Evolutionary conservation across 73 alveolate species (phyloP).

Genomic region (Halteria grandinella): DNA sequence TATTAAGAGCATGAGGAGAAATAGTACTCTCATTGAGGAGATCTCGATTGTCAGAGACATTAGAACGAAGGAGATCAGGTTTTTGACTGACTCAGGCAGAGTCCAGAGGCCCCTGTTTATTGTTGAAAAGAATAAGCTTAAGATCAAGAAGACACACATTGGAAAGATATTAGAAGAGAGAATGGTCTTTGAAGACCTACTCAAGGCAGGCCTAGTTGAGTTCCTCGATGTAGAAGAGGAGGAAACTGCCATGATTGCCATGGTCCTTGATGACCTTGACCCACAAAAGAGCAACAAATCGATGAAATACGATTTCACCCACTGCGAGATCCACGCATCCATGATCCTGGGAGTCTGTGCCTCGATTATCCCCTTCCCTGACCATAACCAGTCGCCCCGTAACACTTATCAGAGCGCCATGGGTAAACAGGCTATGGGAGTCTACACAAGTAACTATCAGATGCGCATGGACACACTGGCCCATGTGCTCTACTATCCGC

Average conservation of each 20-base stretch:
- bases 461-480: constrained; percentile 99
- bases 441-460: constrained; percentile 95
- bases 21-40: constrained; percentile 80
- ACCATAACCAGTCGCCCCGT: constrained; percentile 99
- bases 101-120: constrained; percentile 94
- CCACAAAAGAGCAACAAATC: constrained; percentile 55
- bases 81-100: constrained; percentile 99
- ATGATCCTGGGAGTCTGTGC: constrained; percentile 99
- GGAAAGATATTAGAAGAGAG: constrained; percentile 67
- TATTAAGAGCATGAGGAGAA: constrained; percentile 82
- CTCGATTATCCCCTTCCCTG: constrained; percentile 99
- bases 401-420: constrained; percentile 98
- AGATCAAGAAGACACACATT: constrained; percentile 72
- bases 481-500: constrained; percentile 98
- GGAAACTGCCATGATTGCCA: constrained; percentile 99
- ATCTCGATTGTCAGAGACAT: constrained; percentile 97
- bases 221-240: constrained; percentile 99
- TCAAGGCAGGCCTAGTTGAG: constrained; percentile 94
- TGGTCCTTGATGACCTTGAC: constrained; percentile 90
- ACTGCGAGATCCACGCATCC: constrained; percentile 99
- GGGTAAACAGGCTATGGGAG: constrained; percentile 99
- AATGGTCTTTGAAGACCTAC: constrained; percentile 87
- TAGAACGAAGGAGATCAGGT: constrained; percentile 93
- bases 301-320: no score
- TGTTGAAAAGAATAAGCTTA: constrained; percentile 80